Percentiles rank a stretch among this genome's conserved stretches.
Conservation (phyloP, 1,139 yeast species). For the Yamadazyma triangularis region DNA sequence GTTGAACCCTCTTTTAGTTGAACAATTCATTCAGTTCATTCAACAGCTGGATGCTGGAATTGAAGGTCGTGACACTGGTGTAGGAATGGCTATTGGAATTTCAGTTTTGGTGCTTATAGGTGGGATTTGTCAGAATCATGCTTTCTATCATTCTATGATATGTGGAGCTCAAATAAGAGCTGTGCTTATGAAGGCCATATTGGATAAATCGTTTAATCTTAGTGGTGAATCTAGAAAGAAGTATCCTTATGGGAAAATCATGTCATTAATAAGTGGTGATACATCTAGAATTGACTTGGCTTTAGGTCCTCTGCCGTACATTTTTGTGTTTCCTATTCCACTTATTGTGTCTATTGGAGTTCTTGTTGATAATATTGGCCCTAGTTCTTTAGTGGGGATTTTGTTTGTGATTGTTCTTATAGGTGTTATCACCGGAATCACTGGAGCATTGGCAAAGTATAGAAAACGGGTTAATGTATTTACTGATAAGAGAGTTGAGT, state of each 20-base stretch:
- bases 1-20: slow-evolving; percentile 28
- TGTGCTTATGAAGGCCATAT: slow-evolving; percentile 60
- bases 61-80: slow-evolving; percentile 26
- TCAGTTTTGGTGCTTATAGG: slow-evolving; percentile 22
- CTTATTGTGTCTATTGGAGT: slow-evolving; percentile 29
- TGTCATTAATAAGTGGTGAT: slow-evolving; percentile 46
- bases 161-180: slow-evolving; percentile 66
- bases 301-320: slow-evolving; percentile 28
- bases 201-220: slow-evolving; percentile 64
- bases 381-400: slow-evolving; percentile 30
- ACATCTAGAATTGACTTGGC: slow-evolving; percentile 36
- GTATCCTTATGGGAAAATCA: slow-evolving; percentile 65
- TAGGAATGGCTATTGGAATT: slow-evolving; percentile 35
- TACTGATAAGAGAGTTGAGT: slow-evolving; percentile 33
- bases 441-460: slow-evolving; percentile 21
- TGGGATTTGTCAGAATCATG: slow-evolving; percentile 23
- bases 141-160: slow-evolving; percentile 24
- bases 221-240: slow-evolving; percentile 54
- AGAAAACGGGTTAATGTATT: slow-evolving; percentile 25
- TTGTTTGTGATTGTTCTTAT: slow-evolving; percentile 26
- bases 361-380: slow-evolving; percentile 31
- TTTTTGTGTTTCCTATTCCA: slow-evolving; percentile 28
- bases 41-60: slow-evolving; percentile 20
- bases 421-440: slow-evolving; percentile 17
- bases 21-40: slow-evolving; percentile 25